A percentile compares a stretch with the other conserved stretches of the same genome.
These are phyloP conservation scores for Nemania abortiva DNA, from an alignment of 2,329 filamentous ascomycete genomes.

Conservation along the genomic window DNA sequence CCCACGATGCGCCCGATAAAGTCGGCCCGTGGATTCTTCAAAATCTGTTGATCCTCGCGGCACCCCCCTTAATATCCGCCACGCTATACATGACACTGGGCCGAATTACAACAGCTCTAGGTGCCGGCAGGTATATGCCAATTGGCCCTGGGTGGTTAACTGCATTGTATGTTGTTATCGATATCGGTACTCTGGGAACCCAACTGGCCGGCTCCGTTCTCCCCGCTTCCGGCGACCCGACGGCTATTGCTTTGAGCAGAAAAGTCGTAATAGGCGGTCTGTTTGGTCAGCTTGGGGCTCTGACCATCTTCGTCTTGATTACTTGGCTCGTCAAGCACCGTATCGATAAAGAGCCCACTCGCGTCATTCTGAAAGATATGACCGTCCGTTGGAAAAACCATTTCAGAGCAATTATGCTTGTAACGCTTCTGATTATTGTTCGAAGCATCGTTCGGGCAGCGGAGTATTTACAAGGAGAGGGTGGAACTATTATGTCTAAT, in stretches of 20 bases:
- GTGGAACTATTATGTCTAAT: constrained; percentile 56
- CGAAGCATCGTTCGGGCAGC: constrained; percentile 61
- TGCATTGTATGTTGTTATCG: constrained; percentile 61
- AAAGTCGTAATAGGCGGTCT: constrained; percentile 63
- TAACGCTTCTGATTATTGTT: constrained; percentile 57
- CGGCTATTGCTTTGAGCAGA: constrained; percentile 48
- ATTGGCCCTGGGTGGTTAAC: constrained; percentile 54
- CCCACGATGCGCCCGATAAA: constrained; percentile 4
- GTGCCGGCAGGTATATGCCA: constrained; percentile 26
- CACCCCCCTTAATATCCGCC: constrained; percentile 49
- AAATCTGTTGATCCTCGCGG: constrained; percentile 44
- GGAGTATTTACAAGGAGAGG: constrained; percentile 60
- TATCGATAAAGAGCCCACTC: constrained; percentile 32
- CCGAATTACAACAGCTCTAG: constrained; percentile 49
- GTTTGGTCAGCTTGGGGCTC: constrained; percentile 62
- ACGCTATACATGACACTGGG: constrained; percentile 56
- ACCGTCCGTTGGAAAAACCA: constrained; percentile 34
- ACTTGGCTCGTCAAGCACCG: constrained; percentile 56
- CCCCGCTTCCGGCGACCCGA: constrained; percentile 44
- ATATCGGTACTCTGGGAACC: constrained; percentile 58
- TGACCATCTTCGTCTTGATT: constrained; percentile 62
- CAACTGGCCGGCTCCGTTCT: constrained; percentile 54
- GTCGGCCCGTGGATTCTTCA: constrained; percentile 44
- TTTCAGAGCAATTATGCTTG: constrained; percentile 51
- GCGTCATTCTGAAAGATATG: background rate